Evolutionary conservation across 2,329 filamentous ascomycete genomes (phyloP), one percentile per base, ranked within the genome.

Genomic region (Cadophora luteo-olivacea): DNA sequence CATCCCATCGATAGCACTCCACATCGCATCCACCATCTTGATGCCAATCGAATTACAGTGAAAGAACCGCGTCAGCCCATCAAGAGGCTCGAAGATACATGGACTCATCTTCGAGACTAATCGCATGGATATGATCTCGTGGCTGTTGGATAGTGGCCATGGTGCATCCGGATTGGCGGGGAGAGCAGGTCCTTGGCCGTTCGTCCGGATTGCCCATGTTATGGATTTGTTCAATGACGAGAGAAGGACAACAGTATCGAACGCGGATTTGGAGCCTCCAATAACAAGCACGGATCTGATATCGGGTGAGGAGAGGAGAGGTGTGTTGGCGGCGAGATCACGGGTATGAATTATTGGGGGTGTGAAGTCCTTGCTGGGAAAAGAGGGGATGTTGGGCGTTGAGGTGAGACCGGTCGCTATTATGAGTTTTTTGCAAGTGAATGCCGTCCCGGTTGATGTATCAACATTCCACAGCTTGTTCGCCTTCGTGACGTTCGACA

Each of bases 351-450:
- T 66, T 65, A 64, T 65, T 4, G 69, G 68, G 11, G 58, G 45
- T 4, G 24, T 66, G 55, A 70, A 68, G 33, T 60, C 52, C 16
- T 61, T 41, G 57, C 3, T 49, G n/a, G 22, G 19, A 51, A 71
- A 71, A 69, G 45, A 72, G 9, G 76, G 75, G 19, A 76, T 65
- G 60, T 70, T 68, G 7, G 75, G 73, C 33, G 72, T 73, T 1
- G 77, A 77, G 14, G 77, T 78, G n/a, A 77, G 70, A 2, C 78
- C 79, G 9, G 75, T 76, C 2, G 78, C 78, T 9, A 77, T 70
- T 5, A 80, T 69, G 7, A 80, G 73, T 60, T 79, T 80, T 48
- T 71, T 54, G 52, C 41, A 66, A n/a, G 14, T 65, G 45, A 49
- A 66, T 49, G 4, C 41, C 45, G 57, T 54, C 8, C 65, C 65